A percentile compares a stretch with the other conserved stretches of the same genome.
Conservation (phyloP, 139 green algal species). For the Closterium sp. region DNA sequence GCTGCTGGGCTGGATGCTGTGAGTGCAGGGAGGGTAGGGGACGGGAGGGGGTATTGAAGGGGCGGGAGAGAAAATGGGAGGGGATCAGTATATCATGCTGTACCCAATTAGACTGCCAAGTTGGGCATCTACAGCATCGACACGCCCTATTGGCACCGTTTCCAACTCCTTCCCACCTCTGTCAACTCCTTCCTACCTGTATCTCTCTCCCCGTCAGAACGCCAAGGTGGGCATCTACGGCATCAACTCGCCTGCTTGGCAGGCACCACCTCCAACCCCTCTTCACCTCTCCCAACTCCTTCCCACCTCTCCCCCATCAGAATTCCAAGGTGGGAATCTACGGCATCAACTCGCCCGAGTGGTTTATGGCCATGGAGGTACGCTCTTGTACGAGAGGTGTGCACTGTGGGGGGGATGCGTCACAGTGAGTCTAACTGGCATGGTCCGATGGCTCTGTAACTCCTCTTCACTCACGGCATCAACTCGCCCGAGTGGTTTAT, state of each 20-base stretch:
- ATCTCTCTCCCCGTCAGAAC: not conserved
- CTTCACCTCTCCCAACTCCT: not conserved
- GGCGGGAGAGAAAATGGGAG: too few relatives aligned
- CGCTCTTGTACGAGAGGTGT: not conserved
- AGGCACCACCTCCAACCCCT: not conserved
- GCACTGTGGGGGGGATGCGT: too few relatives aligned
- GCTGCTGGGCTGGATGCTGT: slow-evolving; percentile 8
- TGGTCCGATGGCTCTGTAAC: too few relatives aligned
- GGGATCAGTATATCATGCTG: not conserved
- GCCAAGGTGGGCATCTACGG: slow-evolving; percentile 25
- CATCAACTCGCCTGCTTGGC: slow-evolving; percentile 32
- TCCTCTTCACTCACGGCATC: too few relatives aligned
- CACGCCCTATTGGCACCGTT: not conserved
- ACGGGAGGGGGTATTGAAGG: too few relatives aligned
- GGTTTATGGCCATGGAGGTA: slow-evolving; percentile 47
- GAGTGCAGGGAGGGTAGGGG: not conserved
- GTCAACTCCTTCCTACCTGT: too few relatives aligned
- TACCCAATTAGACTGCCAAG: not conserved
- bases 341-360: slow-evolving; percentile 36
- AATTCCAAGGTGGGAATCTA: slow-evolving; percentile 28
- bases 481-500: slow-evolving; percentile 43
- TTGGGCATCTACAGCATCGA: slow-evolving; percentile 31
- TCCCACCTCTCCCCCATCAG: not conserved
- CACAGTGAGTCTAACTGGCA: too few relatives aligned
- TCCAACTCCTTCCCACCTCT: not conserved